phyloP scores from a whole-genome alignment of 2,329 filamentous ascomycete species.

The Ramularia collo-cygni region DNA sequence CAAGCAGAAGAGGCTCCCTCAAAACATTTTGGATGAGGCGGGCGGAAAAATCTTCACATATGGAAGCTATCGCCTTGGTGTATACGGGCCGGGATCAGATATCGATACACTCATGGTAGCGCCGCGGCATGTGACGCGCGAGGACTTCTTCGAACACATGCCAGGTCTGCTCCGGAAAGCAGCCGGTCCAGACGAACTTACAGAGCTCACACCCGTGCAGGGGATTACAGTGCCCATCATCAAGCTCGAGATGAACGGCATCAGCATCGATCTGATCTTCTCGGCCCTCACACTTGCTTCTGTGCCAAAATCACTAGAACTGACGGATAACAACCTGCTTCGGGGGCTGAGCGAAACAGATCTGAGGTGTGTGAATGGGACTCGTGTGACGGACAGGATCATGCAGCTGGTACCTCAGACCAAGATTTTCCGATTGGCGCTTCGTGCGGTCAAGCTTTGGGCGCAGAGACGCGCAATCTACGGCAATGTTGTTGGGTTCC shows the following conservation, averaged over 20 bases:
- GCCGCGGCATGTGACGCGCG: constrained; percentile 78
- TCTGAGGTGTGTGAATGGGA: constrained; percentile 85
- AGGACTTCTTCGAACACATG: constrained; percentile 89
- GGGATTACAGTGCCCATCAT: constrained; percentile 96
- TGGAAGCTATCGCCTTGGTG: constrained; percentile 89
- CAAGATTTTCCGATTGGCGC: constrained; percentile 79
- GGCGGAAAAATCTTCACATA: constrained; percentile 94
- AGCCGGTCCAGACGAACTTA: constrained; percentile 70
- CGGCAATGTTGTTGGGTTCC: constrained; percentile 92
- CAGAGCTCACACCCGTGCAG: constrained; percentile 75
- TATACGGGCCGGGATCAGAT: constrained; percentile 92
- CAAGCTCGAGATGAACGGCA: constrained; percentile 84
- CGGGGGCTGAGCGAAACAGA: constrained; percentile 82
- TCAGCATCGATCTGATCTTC: constrained; percentile 87
- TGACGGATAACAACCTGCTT: constrained; percentile 78
- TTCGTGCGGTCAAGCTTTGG: constrained; percentile 94
- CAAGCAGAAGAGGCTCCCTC: constrained; percentile 63
- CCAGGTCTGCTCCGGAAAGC: constrained; percentile 71
- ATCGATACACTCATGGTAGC: constrained; percentile 93
- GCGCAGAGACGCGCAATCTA: constrained; percentile 88
- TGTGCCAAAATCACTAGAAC: constrained; percentile 54
- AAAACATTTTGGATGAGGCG: constrained; percentile 71
- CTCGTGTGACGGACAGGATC: constrained; percentile 89
- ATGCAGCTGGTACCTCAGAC: constrained; percentile 80
- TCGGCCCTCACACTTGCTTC: constrained; percentile 37